Base-by-base conservation (phyloP, 1,284 basidiomycete genomes). In the Ganoderma lingzhi region DNA sequence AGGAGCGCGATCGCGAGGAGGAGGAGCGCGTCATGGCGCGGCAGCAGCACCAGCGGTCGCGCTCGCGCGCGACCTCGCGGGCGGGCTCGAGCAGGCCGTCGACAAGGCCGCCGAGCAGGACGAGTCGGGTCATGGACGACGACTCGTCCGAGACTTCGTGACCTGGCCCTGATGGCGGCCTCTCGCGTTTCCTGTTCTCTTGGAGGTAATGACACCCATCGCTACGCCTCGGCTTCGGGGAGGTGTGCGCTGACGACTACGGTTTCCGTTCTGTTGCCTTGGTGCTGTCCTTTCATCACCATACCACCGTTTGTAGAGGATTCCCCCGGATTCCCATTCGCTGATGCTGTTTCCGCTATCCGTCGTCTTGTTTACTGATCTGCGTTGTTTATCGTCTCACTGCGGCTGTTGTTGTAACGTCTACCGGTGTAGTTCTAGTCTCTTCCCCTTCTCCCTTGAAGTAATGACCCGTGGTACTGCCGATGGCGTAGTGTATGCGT, bases 1-100 rank as follows among this genome's bases (percentile, higher is more conserved):
- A 77, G 69, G 75, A 72, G 35, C 71, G 78, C 19, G 76, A 77
- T 62, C 69, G 70, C 32, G 70, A 63, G 64, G 74, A 75, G n/a
- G 74, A 76, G 53, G 74, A 74, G 53, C 65, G 69, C 0, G 53
- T 62, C 44, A 63, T 68, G 48, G 23, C 23, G 48, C 48, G 23
- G 44, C 58, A 28, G 48, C 8, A 14, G 51, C 58, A 28, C n/a
- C 8, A 14, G 51, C 51, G 72, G 17, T 67, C 71, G 62, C 68
- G 74, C 51, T 77, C 76, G 19, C 56, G 76, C 12, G 72, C 72
- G 14, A 71, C 75, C 6, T 74, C 73, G 30, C 64, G 74, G 12
- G 68, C 75, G 55, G 67, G 68, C 23, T 76, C 75, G 39, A 61
- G 62, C 62, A 56, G 62, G 41, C 62, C 62, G 37, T 62, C 72